Evolutionary conservation across 2,329 filamentous ascomycete genomes (phyloP), one percentile per base, ranked within the genome.

Genomic region (Fusarium graminum): DNA sequence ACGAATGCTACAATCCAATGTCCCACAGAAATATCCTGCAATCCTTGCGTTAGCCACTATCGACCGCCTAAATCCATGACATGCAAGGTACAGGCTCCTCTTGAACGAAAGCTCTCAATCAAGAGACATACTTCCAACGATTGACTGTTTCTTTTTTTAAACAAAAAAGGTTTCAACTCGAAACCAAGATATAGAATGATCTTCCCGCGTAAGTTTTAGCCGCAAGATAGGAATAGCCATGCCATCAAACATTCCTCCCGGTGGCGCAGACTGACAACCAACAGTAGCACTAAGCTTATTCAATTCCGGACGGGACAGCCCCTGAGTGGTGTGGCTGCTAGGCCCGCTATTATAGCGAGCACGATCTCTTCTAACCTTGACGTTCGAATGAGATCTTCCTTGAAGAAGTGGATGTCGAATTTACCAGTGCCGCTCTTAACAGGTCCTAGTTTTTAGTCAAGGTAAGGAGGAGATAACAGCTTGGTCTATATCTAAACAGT

Each of bases 271-370:
- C n/a, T 19, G 42, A 38, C 25, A 34, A 46, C 14, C 45, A 16
- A 34, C 32, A 34, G 32, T 34, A 34, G 32, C 14, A n/a, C 32
- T 34, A 43, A 46, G 51, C 46, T 63, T 60, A 28, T 17, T 43
- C 45, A 22, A 6, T 22, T 22, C 22, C 22, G 22, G 22, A 22
- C 22, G 17, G 42, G 38, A 55, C 29, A 50, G 59, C 68, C 69
- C 67, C 67, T 69, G 67, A 72, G 50, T 52, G 59, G 63, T 68
- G 69, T 70, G 67, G 69, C 69, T 61, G 53, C 56, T 36, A 46
- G 63, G 45, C 60, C 60, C 58, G 43, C 54, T 26, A 56, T 49
- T 59, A 32, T 64, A 45, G 53, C 16, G 69, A 43, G 53, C 16
- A n/a, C 54, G 59, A 65, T 65, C 44, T 57, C 22, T 28, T 46